Percentiles rank a stretch among this genome's conserved stretches.
Conservation (phyloP, 192 early-diverging fungal species). For the Mortierella alpina region DNA sequence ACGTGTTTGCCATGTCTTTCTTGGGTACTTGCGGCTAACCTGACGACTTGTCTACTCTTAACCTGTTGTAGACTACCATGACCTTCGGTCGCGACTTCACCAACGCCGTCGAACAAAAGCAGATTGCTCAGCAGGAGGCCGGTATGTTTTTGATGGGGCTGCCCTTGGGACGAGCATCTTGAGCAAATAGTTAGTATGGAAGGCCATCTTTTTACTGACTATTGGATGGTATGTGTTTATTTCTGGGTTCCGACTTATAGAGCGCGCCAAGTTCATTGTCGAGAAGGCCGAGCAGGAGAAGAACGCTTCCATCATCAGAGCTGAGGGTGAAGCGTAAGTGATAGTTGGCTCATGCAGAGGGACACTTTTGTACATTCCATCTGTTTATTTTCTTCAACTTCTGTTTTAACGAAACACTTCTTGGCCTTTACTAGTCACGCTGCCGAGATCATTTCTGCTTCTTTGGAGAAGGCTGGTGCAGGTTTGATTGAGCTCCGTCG, state of each 20-base stretch:
- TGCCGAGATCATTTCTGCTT: slow-evolving; percentile 90
- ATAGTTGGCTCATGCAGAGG: background rate
- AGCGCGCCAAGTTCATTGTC: slow-evolving; percentile 97
- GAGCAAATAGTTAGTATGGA: background rate
- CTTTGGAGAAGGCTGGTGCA: slow-evolving; percentile 91
- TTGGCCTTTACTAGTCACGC: slow-evolving; percentile 58
- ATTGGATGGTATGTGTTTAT: background rate
- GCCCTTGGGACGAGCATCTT: background rate
- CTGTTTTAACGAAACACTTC: background rate
- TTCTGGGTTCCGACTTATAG: slow-evolving; percentile 33
- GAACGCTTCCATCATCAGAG: slow-evolving; percentile 94
- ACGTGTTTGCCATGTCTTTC: background rate
- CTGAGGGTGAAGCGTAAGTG: slow-evolving; percentile 93
- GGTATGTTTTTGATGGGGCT: slow-evolving; percentile 15
- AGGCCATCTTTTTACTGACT: background rate
- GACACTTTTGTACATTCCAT: background rate
- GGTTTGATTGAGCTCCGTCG: slow-evolving; percentile 95
- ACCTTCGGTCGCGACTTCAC: slow-evolving; percentile 99
- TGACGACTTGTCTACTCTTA: background rate
- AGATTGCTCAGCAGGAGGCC: slow-evolving; percentile 99
- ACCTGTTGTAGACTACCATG: slow-evolving; percentile 81
- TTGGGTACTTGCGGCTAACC: background rate
- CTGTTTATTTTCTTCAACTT: background rate
- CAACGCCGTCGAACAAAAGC: slow-evolving; percentile 97
- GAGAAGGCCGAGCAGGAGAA: slow-evolving; percentile 99